Conservation (phyloP, 441 rosid genomes). For the Adansonia madagascariensis region DNA sequence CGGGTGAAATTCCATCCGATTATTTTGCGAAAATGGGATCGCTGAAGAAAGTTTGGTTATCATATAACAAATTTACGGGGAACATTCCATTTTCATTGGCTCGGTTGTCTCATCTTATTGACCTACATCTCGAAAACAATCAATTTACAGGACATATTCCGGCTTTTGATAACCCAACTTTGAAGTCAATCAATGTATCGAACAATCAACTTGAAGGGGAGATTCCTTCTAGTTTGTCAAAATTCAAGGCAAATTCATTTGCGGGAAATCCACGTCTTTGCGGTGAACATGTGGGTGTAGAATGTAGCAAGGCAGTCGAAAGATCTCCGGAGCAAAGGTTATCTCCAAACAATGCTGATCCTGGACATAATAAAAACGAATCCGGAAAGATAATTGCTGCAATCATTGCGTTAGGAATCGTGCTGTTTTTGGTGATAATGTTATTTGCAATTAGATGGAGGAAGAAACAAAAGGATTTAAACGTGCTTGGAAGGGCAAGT, state of each 20-base stretch:
- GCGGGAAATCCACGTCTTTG: slow-evolving; percentile 63
- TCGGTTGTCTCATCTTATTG: slow-evolving; percentile 44
- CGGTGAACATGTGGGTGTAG: slow-evolving; percentile 40
- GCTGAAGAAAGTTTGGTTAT: slow-evolving; percentile 62
- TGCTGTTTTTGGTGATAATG: slow-evolving; percentile 36
- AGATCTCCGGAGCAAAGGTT: not conserved
- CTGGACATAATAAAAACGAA: not conserved
- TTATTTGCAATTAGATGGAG: slow-evolving; percentile 35
- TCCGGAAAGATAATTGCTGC: slow-evolving; percentile 38
- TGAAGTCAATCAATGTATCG: slow-evolving; percentile 51
- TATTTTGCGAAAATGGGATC: slow-evolving; percentile 54
- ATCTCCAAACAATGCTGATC: not conserved
- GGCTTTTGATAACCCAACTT: slow-evolving; percentile 33
- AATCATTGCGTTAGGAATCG: slow-evolving; percentile 36
- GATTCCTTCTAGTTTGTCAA: slow-evolving; percentile 55
- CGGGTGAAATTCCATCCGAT: slow-evolving; percentile 54
- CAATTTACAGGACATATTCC: slow-evolving; percentile 61
- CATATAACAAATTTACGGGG: slow-evolving; percentile 64
- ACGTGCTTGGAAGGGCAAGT: slow-evolving; percentile 27
- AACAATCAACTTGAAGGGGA: slow-evolving; percentile 64
- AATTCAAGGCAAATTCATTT: slow-evolving; percentile 45
- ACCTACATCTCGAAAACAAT: slow-evolving; percentile 64
- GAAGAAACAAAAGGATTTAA: slow-evolving; percentile 29
- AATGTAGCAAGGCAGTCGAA: slow-evolving; percentile 30
- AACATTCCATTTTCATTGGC: slow-evolving; percentile 56